phyloP scores from a whole-genome alignment of 2,329 filamentous ascomycete species.

The Phyllosticta citribraziliensis region DNA sequence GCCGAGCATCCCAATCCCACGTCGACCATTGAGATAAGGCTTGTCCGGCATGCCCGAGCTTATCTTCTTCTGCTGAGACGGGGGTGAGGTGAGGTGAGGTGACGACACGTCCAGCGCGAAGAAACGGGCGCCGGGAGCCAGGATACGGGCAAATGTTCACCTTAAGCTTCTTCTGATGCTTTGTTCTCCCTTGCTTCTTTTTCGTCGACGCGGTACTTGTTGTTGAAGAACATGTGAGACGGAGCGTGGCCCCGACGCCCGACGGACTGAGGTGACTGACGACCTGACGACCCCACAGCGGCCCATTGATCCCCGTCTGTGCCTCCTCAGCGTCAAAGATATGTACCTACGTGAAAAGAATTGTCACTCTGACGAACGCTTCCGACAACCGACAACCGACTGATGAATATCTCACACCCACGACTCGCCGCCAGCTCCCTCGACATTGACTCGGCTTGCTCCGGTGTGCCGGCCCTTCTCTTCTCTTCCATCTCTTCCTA shows the following conservation, averaged over 20 bases:
- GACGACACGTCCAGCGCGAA: too few relatives aligned
- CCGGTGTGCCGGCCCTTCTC: too few relatives aligned
- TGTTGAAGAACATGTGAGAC: too few relatives aligned
- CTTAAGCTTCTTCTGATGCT: not conserved
- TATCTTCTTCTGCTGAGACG: too few relatives aligned
- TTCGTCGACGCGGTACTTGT: too few relatives aligned
- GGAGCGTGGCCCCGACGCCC: too few relatives aligned
- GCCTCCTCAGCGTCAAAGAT: not conserved
- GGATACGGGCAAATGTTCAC: not conserved
- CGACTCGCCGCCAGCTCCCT: not conserved
- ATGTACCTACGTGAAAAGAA: not conserved
- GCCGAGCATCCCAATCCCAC: too few relatives aligned
- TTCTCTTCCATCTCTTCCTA: too few relatives aligned
- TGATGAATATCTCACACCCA: not conserved
- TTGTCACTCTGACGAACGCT: not conserved
- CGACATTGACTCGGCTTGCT: not conserved
- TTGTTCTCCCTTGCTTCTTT: not conserved
- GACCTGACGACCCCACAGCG: too few relatives aligned
- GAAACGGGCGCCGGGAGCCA: not conserved
- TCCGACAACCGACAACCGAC: not conserved
- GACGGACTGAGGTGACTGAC: too few relatives aligned
- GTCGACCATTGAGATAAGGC: not conserved
- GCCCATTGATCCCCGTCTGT: not conserved
- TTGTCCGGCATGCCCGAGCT: too few relatives aligned
- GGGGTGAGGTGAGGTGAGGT: too few relatives aligned